Base-by-base conservation (phyloP, 208 protist species). In the Acanthamoeba royreba region DNA sequence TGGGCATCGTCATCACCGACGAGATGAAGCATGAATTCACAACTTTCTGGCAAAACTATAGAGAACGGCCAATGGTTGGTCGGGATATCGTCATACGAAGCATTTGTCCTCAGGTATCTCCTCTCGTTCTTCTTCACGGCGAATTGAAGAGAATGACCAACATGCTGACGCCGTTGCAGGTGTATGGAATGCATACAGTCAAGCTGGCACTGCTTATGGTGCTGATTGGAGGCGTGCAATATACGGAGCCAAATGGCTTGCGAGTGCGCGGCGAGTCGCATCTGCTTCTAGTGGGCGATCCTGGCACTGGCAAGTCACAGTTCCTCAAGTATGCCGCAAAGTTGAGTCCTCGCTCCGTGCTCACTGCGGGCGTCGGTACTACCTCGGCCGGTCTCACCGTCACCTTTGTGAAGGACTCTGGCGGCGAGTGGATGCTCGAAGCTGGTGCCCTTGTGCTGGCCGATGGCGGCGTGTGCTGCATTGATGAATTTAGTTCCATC, bases 191-290 rank as follows among this genome's bases (percentile, higher is more conserved):
- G 38, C 72, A 81, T 7, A 81, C 72, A 77, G 28, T 43, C 89
- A 25, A 97, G 95, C 87, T 81, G 38, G 72, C 72, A 13, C 72
- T 81, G 40, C 42, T 81, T 35, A 33, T 81, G 72, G 72, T 81
- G 38, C 72, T 81, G 25, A 81, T 81, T n/a, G 72, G 55, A 17
- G 55, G 43, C 22, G 55, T 72, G 13, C 35, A 94, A 97, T 66
- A 98, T 61, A 97, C 97, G 72, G 81, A 96, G 2, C 98, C 96
- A 31, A 98, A 99, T 83, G 99, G 99, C 95, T 49, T 63, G 17
- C 97, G 98, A 77, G 99, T 99, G 94, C 98, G 99, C 96, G 99
- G 99, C 55, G 99, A 99, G 96, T 99, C 99, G 93, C 99, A 99
- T 97, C 98, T 99, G 9, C 97, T 99, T 11, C 95, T 99, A 43